Evolutionary conservation across 2,329 filamentous ascomycete species (phyloP).

Genomic region (Cordyceps javanica): DNA sequence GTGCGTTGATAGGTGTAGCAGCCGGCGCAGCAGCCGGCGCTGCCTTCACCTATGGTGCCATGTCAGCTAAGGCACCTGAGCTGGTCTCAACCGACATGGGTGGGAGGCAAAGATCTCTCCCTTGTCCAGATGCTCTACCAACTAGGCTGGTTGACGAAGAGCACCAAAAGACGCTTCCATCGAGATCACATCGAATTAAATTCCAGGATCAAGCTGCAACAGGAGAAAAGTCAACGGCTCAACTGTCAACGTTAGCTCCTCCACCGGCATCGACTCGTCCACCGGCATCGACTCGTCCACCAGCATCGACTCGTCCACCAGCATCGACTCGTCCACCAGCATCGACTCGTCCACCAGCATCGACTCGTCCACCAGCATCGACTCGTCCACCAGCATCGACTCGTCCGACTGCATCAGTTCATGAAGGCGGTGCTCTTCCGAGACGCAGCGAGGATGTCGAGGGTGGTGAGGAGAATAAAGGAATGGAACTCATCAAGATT

Average conservation of each 20-base stretch:
- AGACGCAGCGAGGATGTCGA: not conserved
- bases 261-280: not conserved
- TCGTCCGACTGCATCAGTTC: not conserved
- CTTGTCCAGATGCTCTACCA: not conserved
- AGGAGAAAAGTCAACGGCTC: not conserved
- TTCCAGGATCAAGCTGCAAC: not conserved
- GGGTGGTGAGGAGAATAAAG: not conserved
- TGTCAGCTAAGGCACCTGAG: constrained; percentile 22
- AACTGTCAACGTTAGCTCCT: no score
- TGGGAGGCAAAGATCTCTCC: constrained; percentile 32
- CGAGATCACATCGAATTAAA: not conserved
- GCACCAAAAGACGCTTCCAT: not conserved
- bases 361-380: not conserved
- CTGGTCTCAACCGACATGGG: constrained; percentile 33
- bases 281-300: not conserved
- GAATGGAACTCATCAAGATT: not conserved
- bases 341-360: not conserved
- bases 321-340: not conserved
- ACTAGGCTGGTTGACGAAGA: not conserved
- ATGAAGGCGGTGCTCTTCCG: not conserved
- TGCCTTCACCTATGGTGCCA: constrained; percentile 63
- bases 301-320: not conserved
- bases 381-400: not conserved
- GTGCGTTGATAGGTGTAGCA: constrained; percentile 53
- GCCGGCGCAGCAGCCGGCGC: constrained; percentile 63